Evolutionary conservation across 2,329 filamentous ascomycete genomes (phyloP).

Genomic region (Orbilia oligospora): DNA sequence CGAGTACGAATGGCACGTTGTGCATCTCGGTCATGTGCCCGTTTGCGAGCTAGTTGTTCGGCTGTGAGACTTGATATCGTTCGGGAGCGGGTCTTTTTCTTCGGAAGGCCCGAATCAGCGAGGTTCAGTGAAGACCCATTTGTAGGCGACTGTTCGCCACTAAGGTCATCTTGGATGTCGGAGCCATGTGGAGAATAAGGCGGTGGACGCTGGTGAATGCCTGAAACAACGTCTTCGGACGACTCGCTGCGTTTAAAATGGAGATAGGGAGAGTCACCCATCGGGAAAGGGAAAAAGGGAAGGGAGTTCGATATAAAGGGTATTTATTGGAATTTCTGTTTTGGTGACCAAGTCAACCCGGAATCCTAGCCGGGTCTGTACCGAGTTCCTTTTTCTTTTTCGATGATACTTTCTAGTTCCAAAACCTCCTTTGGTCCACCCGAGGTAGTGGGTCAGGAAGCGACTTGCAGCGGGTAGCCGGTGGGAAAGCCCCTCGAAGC

Average conservation of each 20-base stretch:
- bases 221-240: constrained; percentile 49
- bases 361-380: constrained; percentile 10
- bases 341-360: constrained; percentile 9
- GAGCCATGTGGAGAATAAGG: constrained; percentile 55
- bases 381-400: constrained; percentile 48
- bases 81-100: constrained; percentile 69
- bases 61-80: constrained; percentile 90
- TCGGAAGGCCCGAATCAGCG: constrained; percentile 65
- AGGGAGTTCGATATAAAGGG: not conserved
- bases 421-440: constrained; percentile 35
- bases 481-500: constrained; percentile 23
- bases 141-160: constrained; percentile 49
- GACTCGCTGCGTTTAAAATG: constrained; percentile 58
- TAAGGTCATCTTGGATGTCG: constrained; percentile 55
- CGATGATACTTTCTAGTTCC: constrained; percentile 20
- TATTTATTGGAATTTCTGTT: constrained; percentile 19
- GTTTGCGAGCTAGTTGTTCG: constrained; percentile 88
- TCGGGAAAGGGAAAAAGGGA: constrained; percentile 27
- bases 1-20: constrained; percentile 87
- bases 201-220: constrained; percentile 18
- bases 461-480: constrained; percentile 44
- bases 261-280: constrained; percentile 57
- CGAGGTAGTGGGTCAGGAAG: constrained; percentile 51
- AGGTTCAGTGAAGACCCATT: constrained; percentile 5
- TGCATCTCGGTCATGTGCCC: constrained; percentile 90